phyloP scores from a whole-genome alignment of 805 yeast species.

The Metschnikowia cubensis region DNA sequence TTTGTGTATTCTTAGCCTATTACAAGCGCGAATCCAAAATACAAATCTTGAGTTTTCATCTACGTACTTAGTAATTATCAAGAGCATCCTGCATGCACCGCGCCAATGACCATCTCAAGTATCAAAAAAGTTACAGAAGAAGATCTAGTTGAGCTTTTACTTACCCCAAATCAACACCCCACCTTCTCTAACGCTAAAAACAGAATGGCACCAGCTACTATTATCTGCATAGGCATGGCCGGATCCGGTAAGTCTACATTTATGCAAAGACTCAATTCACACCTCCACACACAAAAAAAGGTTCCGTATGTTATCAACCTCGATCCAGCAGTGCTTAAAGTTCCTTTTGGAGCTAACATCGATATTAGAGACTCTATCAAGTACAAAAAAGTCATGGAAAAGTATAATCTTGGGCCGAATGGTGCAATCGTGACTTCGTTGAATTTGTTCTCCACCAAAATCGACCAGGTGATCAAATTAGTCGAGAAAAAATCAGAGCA shows the following conservation, averaged over 20 bases:
- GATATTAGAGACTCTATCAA: slow-evolving; percentile 96
- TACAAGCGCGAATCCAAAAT: too few relatives aligned
- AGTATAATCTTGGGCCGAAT: slow-evolving; percentile 92
- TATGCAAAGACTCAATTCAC: slow-evolving; percentile 90
- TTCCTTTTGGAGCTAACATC: slow-evolving; percentile 92
- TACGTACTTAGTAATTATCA: background rate
- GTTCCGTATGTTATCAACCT: slow-evolving; percentile 91
- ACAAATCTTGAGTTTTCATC: background rate
- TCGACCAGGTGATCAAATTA: slow-evolving; percentile 86
- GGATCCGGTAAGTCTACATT: slow-evolving; percentile 93
- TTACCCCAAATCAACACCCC: background rate
- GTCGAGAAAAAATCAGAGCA: slow-evolving; percentile 69
- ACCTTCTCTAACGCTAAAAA: background rate
- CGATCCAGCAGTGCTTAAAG: slow-evolving; percentile 92
- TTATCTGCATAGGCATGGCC: slow-evolving; percentile 53
- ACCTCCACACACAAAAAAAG: slow-evolving; percentile 63
- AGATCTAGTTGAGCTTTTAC: background rate
- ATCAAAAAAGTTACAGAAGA: background rate
- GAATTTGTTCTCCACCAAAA: slow-evolving; percentile 88
- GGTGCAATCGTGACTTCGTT: slow-evolving; percentile 97
- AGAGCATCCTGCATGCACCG: background rate
- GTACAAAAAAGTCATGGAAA: slow-evolving; percentile 94
- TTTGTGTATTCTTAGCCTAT: too few relatives aligned
- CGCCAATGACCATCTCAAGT: slow-evolving; percentile 3
- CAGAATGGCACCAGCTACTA: slow-evolving; percentile 24